Evolutionary conservation across 139 green algal genomes (phyloP), one percentile per base, ranked within the genome.

Genomic region (Diplosphaera chodatii): DNA sequence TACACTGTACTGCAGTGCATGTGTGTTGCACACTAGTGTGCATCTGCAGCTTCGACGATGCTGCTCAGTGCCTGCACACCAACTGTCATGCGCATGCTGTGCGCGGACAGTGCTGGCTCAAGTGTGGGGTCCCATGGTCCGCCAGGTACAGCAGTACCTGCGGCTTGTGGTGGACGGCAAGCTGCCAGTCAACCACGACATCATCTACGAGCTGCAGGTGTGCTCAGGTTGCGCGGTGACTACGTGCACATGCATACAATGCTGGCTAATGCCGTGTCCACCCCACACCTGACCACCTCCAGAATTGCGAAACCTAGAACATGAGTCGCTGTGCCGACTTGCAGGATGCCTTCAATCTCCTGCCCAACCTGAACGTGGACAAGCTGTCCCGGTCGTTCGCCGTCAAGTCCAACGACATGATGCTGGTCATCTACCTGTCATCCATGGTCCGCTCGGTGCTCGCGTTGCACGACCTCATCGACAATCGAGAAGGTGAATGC

Each of bases 381-480:
- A 80, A 90, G 40, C 83, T 99, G 32, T 77, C 86, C 15, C 48
- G 37, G 5, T 80, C 81, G 2, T 86, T 89, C 73, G 80, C 90
- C 71, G 88, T 97, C 32, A 93, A 97, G 82, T 86, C 81, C 68
- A 99, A 99, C 76, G 96, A 99, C 88, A 98, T 98, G 96, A 97
- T 97, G 92, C 81, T 95, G 72, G 86, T 82, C 33, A 88, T 98
- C 55, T 99, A 99, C 86, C 64, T 98, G 65, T 83, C 93, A 0
- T 93, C 90, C 1, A 82, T 99, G 69, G 91, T 97, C 21, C 86
- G 96, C 48, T 86, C 78, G 66, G 78, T 98, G 32, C 85, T 98
- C 28, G 92, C 96, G 8, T 76, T 99, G 77, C 96, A 99, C 85
- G 92, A 93, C 68, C 87, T 99, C 32, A 98, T 99, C 66, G 94